Conservation (phyloP, 768 basidiomycete genomes). For the Leccinum longicurvipes region DNA sequence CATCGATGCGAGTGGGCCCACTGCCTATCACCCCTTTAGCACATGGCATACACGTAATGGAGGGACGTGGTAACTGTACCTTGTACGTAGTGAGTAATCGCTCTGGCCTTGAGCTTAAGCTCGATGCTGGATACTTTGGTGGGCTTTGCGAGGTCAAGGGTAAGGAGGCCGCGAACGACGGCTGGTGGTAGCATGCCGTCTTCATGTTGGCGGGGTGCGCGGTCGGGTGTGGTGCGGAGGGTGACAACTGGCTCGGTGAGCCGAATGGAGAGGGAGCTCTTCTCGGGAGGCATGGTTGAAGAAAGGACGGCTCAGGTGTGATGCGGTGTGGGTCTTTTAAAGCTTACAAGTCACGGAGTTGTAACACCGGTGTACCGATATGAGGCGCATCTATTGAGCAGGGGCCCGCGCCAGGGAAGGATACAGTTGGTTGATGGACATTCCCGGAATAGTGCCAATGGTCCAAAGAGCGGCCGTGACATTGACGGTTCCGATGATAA, state of each 20-base stretch:
- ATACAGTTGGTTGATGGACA: background rate
- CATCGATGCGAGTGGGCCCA: conserved; percentile 71
- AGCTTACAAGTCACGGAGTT: background rate
- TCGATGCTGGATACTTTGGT: conserved; percentile 85
- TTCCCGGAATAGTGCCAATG: background rate
- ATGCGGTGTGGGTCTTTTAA: background rate
- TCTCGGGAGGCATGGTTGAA: conserved; percentile 21
- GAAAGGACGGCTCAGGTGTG: background rate
- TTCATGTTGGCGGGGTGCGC: conserved; percentile 18
- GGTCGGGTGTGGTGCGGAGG: conserved; percentile 46
- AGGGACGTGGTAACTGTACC: conserved; percentile 43
- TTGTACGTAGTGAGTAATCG: conserved; percentile 79
- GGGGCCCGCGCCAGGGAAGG: no score
- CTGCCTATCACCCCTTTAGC: conserved; percentile 37
- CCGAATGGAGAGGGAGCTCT: conserved; percentile 50
- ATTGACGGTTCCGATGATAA: conserved; percentile 2
- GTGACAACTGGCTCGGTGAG: conserved; percentile 76
- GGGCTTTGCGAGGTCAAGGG: conserved; percentile 65
- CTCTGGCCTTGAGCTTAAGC: conserved; percentile 70
- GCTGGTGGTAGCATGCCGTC: conserved; percentile 51
- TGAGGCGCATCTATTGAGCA: background rate
- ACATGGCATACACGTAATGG: background rate
- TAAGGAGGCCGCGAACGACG: conserved; percentile 63
- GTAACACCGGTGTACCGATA: background rate
- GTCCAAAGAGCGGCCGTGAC: background rate